Evolutionary conservation across 495 filamentous ascomycete species (phyloP).

Genomic region (Cryomyces minteri): DNA sequence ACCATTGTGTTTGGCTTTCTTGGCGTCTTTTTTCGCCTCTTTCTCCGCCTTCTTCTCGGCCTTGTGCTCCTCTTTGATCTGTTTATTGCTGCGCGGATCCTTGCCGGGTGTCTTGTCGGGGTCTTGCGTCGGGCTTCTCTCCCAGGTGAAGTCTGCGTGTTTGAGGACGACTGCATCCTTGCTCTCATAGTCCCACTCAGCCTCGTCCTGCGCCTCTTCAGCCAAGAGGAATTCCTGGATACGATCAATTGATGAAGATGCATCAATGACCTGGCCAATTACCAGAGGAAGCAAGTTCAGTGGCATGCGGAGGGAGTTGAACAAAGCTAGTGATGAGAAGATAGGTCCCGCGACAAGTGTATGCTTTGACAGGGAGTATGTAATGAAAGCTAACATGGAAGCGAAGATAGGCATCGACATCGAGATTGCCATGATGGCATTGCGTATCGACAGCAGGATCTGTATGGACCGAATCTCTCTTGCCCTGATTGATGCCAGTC

Average conservation of each 20-base stretch:
- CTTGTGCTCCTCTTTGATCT: constrained; percentile 17
- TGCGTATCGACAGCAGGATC: constrained; percentile 59
- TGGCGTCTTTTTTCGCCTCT: constrained; percentile 14
- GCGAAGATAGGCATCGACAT: constrained; percentile 69
- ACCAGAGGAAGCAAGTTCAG: constrained; percentile 77
- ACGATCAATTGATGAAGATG: constrained; percentile 62
- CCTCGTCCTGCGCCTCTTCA: constrained; percentile 69
- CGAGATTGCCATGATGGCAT: constrained; percentile 63
- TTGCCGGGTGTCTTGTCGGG: constrained; percentile 22
- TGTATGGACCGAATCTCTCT: constrained; percentile 67
- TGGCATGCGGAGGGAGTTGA: constrained; percentile 79
- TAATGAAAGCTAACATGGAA: constrained; percentile 90
- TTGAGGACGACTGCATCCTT: constrained; percentile 53
- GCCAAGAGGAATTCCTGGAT: constrained; percentile 75
- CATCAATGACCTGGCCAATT: constrained; percentile 77
- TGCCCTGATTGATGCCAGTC: constrained; percentile 49
- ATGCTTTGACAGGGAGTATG: constrained; percentile 63
- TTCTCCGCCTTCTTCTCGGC: constrained; percentile 18
- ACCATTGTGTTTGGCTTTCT: constrained; percentile 13
- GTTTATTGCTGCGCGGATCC: constrained; percentile 8
- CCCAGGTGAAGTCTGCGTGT: constrained; percentile 82
- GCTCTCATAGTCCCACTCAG: constrained; percentile 38
- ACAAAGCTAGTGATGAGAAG: constrained; percentile 85
- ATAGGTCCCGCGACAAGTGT: constrained; percentile 52
- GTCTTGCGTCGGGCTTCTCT: constrained; percentile 50